Base-by-base conservation (phyloP, 2,329 filamentous ascomycete genomes). In the Bipolaris gigantea region DNA sequence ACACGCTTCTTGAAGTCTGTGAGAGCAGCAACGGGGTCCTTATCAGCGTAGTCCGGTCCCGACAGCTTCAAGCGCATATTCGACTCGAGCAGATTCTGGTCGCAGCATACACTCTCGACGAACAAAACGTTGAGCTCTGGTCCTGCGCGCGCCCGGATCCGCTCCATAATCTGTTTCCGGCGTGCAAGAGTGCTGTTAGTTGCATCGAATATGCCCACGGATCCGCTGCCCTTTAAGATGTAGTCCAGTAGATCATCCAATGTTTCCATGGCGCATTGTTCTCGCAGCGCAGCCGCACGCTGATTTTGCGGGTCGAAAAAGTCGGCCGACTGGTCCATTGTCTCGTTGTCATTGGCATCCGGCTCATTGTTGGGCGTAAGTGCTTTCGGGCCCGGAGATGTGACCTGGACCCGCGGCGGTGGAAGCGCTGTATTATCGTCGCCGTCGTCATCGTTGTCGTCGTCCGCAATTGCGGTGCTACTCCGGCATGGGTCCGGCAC, bases 1-100 rank as follows among this genome's bases (percentile, higher is more conserved):
- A 99, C 92, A 57, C 94, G 89, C 75, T 90, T 88, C 77, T 90
- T 95, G 80, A 99, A 99, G 72, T 99, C 94, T 32, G 83, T 86
- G 38, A 97, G 79, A 1, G 94, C 92, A 69, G 89, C 86, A 50
- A 85, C 77, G 0, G 94, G 93, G 66, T 99, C 93, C 76, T 96
- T 95, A 71, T 91, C 90, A 67, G 89, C 90, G 78, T 99, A 99
- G 74, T 99, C 94, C 0, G 94, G 94, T 0, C 94, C 94, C 3
- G 90, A 95, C 6, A 97, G 85, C 79, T 97, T 97, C 58, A 97
- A 79, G 25, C 93, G 91, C 92, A 97, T 97, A 70, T 97, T 97
- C 16, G 92, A 90, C 74, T 97, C 92, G 34, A 97, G 81, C 23
- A 97, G 80, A 62, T 85, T 85, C 55, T 89, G 81, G 64, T 97